phyloP scores from a whole-genome alignment of 2,329 filamentous ascomycete genomes.

The Keithomyces neogunnii region DNA sequence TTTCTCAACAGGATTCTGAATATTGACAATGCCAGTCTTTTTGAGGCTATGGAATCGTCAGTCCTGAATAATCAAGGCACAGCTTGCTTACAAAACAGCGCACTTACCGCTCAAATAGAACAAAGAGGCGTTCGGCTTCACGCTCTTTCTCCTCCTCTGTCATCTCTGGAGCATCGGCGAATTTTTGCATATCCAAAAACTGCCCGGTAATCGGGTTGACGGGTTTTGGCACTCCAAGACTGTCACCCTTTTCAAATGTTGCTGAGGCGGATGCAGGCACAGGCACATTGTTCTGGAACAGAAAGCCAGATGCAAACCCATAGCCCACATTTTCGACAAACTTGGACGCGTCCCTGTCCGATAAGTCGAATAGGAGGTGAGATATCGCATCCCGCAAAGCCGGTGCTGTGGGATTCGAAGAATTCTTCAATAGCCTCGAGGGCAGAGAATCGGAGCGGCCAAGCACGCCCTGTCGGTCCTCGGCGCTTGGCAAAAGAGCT shows the following conservation, averaged over 20 bases:
- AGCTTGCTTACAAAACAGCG: background rate
- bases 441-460: conserved; percentile 68
- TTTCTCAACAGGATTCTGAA: conserved; percentile 70
- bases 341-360: conserved; percentile 65
- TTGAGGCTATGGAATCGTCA: conserved; percentile 40
- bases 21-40: conserved; percentile 65
- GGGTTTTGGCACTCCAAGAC: conserved; percentile 24
- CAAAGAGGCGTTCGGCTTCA: conserved; percentile 83
- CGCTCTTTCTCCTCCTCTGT: conserved; percentile 84
- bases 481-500: conserved; percentile 64
- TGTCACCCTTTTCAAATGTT: conserved; percentile 21
- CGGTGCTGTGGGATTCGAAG: conserved; percentile 63
- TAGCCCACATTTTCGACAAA: conserved; percentile 93
- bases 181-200: conserved; percentile 58
- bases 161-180: conserved; percentile 61
- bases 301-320: conserved; percentile 83
- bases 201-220: conserved; percentile 88
- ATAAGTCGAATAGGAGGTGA: conserved; percentile 78
- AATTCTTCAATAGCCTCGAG: conserved; percentile 68
- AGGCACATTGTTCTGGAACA: conserved; percentile 75
- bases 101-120: conserved; percentile 71
- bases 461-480: conserved; percentile 68
- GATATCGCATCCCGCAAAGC: conserved; percentile 68
- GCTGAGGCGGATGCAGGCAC: conserved; percentile 60
- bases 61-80: conserved; percentile 10